Base-by-base conservation (phyloP, 345 rosid genomes). In the Lumnitzera littorea region DNA sequence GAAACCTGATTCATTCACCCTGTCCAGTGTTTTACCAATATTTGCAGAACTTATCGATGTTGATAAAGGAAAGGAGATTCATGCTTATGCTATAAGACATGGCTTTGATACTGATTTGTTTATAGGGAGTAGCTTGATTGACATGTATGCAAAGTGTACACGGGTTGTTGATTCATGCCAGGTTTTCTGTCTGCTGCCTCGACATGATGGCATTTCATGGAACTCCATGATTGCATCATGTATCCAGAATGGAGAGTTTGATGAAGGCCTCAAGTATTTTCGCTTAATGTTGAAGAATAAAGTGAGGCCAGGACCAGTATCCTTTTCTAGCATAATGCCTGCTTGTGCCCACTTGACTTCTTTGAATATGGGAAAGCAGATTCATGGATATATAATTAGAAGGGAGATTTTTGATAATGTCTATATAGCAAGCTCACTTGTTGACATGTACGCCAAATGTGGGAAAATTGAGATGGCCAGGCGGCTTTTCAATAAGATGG, bases 361-460 rank as follows among this genome's bases (percentile, higher is more conserved):
- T 8, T 70, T 91, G 56, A 87, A 76, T 63, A 60, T 83, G 46
- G 98, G 98, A 36, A 91, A 84, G 76, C 95, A 91, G 73, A 87
- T 91, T 16, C 98, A 91, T 55, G 88, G 84, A 59, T 80, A 74
- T 72, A 79, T 86, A 65, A 67, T 78, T 16, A 78, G 95, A 24
- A 70, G 61, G 24, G 80, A 90, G 4, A 84, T 71, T 69, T 73
- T 71, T 15, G 76, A 66, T 61, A 86, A 91, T 63, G 57, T 80
- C 58, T 88, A 78, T 62, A 66, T 91, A 56, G 79, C 80, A 27
- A 91, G 96, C 80, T 82, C 98, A 8, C 87, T 91, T 23, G 82
- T 88, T n/a, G 95, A 88, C 72, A 84, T 91, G 91, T 88, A 91
- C 58, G 86, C 96, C 31, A 91, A 86, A 71, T 88, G 98, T 27